Conservation (phyloP, 2,329 filamentous ascomycete species). For the Davidsoniella australis region DNA sequence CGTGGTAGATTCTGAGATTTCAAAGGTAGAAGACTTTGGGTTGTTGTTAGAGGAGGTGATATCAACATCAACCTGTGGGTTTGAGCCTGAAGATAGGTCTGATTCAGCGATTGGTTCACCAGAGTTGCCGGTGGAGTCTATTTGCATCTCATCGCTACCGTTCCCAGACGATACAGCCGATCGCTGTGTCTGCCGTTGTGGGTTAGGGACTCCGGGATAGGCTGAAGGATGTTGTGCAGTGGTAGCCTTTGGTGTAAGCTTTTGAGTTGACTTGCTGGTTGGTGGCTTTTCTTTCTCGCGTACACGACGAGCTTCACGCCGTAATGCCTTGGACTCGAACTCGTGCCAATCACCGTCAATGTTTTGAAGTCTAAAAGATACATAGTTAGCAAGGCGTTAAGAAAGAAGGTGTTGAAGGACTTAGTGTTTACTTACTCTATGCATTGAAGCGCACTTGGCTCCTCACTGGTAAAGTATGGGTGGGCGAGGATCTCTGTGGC, state of each 20-base stretch:
- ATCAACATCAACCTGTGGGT: not conserved
- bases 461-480: constrained; percentile 72
- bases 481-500: constrained; percentile 75
- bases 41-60: not conserved
- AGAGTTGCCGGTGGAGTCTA: constrained; percentile 13
- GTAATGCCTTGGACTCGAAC: constrained; percentile 86
- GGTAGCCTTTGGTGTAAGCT: not conserved
- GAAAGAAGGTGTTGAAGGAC: not conserved
- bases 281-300: constrained; percentile 14
- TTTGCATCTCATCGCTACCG: constrained; percentile 12
- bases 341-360: constrained; percentile 96
- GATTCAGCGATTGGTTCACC: not conserved
- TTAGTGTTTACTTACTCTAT: constrained; percentile 46
- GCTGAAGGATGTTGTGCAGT: not conserved
- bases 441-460: constrained; percentile 60
- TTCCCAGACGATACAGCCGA: constrained; percentile 10
- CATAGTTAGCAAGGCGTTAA: constrained; percentile 17
- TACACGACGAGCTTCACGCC: constrained; percentile 69
- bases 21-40: not conserved
- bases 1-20: not conserved
- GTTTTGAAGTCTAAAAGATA: constrained; percentile 42
- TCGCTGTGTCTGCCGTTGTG: not conserved
- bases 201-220: not conserved
- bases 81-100: not conserved
- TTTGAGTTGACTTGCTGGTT: too few species aligned